Base-by-base conservation (phyloP, 345 rosid species). In the Psidium friedrichsthalianum region DNA sequence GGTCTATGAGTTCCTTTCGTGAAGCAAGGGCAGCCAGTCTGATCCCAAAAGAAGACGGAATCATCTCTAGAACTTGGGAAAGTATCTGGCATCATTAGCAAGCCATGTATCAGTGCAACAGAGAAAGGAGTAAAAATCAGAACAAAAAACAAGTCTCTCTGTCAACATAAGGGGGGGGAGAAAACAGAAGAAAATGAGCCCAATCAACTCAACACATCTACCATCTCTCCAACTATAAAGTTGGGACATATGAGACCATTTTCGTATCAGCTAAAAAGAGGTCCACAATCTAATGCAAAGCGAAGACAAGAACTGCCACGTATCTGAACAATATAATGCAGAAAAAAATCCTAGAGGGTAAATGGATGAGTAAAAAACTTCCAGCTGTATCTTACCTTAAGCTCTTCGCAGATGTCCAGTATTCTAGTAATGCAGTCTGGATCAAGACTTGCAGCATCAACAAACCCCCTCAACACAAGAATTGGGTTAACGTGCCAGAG, bases 1-100 rank as follows among this genome's bases (percentile, higher is more conserved):
- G 92, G 90, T 95, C 98, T 84, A 94, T 57, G 86, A 89, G 88
- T 59, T 94, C 99, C 89, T 93, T 93, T 85, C 89, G 86, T 83
- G 98, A 93, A 86, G 98, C 99, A 88, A 95, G 92, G 76, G 94
- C 95, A 47, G 98, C 98, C 88, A 97, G 89, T 91, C 95, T 91
- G 83, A 97, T 91, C 84, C 95, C 92, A 80, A 86, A 90, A 82
- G 95, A 87, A 86, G 90, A 90, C 85, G 99, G 98, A 83, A 95
- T 88, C 92, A 91, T 90, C 88, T 96, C 98, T 86, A 97, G 87
- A 47, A 96, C 96, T 64, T 87, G 85, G 76, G 91, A 84, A 74
- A 97, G 86, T 87, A 97, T 96, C 99, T 97, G 94, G 80, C 85
- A 91, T 83, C 51, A 87, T 57, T 56, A 56, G 78, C 44, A n/a